A percentile compares a stretch with the other conserved stretches of the same genome.
Conservation (phyloP, 148 eudicot species). For the Persicaria maculosa region DNA sequence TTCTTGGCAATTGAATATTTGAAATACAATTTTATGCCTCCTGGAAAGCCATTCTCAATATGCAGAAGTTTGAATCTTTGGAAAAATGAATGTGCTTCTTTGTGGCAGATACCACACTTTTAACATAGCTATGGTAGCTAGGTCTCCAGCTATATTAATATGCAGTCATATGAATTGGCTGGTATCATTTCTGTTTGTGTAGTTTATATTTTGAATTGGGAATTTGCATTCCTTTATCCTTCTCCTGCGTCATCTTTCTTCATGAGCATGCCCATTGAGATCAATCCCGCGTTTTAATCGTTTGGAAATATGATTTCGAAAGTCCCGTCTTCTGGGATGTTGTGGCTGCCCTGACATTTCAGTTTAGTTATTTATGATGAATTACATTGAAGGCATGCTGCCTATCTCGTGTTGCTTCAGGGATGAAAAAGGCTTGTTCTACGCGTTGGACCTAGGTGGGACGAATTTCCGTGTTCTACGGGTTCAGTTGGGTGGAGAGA, state of each 20-base stretch:
- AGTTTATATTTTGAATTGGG: background rate
- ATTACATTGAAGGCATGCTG: background rate
- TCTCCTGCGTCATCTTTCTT: no score
- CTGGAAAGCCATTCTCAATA: background rate
- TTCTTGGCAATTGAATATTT: background rate
- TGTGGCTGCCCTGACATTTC: background rate
- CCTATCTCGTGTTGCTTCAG: constrained; percentile 17
- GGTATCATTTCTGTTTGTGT: background rate
- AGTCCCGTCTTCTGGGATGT: background rate
- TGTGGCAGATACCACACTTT: background rate
- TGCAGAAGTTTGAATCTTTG: background rate
- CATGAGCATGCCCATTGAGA: no score
- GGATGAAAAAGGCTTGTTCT: constrained; percentile 33
- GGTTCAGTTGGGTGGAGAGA: constrained; percentile 23
- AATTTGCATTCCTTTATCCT: background rate
- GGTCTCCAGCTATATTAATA: background rate
- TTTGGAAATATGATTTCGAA: background rate
- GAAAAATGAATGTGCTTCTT: background rate
- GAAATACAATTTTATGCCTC: background rate
- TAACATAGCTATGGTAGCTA: background rate
- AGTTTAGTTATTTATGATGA: background rate
- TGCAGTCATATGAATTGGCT: background rate
- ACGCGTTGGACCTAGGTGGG: constrained; percentile 44
- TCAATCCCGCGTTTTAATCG: no score
- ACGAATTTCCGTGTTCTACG: constrained; percentile 40